Evolutionary conservation across 257 asterid species (phyloP).

Genomic region (Gentiana dahurica): DNA sequence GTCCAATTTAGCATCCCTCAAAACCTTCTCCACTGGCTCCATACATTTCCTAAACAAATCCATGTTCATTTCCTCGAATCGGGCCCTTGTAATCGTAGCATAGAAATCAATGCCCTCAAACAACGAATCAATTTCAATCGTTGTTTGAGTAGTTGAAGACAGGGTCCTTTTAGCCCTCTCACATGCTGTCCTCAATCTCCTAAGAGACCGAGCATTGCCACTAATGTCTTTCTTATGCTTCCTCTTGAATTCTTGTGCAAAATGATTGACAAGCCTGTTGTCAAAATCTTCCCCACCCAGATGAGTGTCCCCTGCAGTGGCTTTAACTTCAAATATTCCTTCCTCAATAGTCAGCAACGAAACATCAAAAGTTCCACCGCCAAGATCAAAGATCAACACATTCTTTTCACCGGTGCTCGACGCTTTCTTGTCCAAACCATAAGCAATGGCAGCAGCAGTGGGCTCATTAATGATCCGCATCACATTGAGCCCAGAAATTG

Average conservation of each 20-base stretch:
- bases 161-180: conserved; percentile 22
- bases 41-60: conserved; percentile 22
- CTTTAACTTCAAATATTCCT: conserved; percentile 22
- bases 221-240: conserved; percentile 20
- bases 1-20: conserved; percentile 17
- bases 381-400: conserved; percentile 29
- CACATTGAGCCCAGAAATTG: conserved; percentile 26
- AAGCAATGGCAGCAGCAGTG: conserved; percentile 39
- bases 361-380: conserved; percentile 32
- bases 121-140: conserved; percentile 16
- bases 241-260: conserved; percentile 13
- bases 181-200: conserved; percentile 20
- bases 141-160: conserved; percentile 20
- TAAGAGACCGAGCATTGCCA: conserved; percentile 16
- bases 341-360: conserved; percentile 18
- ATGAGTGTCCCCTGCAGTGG: conserved; percentile 22
- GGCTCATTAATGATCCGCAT: conserved; percentile 36
- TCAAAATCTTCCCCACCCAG: conserved; percentile 25
- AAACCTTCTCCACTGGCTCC: conserved; percentile 21
- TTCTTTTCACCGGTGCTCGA: conserved; percentile 18
- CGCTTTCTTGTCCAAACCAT: conserved; percentile 26
- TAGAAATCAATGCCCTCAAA: conserved; percentile 20
- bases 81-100: conserved; percentile 18
- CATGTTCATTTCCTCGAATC: conserved; percentile 19
- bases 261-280: conserved; percentile 13